Percentiles rank a stretch among this genome's conserved stretches.
phyloP scores from a whole-genome alignment of 768 basidiomycete genomes.

The Artomyces pyxidatus region DNA sequence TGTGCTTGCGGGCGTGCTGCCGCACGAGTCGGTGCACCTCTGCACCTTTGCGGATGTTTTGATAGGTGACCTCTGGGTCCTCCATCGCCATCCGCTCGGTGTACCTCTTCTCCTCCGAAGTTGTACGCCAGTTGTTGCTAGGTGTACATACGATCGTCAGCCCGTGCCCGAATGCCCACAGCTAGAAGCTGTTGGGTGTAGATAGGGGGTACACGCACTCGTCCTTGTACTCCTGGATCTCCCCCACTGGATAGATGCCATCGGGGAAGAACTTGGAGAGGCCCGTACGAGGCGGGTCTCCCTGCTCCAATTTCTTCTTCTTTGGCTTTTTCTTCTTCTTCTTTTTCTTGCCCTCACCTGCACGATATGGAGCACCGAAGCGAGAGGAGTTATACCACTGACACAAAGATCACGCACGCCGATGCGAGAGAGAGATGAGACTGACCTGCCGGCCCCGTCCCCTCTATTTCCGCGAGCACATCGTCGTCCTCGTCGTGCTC shows the following conservation, averaged over 20 bases:
- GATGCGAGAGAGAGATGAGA: no score
- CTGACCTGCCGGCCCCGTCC: no score
- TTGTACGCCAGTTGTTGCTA: conserved; percentile 83
- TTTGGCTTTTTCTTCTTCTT: conserved; percentile 95
- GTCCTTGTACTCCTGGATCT: conserved; percentile 85
- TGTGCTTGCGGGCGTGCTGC: conserved; percentile 67
- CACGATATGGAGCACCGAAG: conserved; percentile 8
- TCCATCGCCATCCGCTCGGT: conserved; percentile 69
- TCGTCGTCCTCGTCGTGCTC: conserved; percentile 12
- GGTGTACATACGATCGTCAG: conserved; percentile 1
- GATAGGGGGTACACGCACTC: conserved; percentile 50
- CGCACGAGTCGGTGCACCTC: conserved; percentile 95
- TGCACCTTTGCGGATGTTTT: conserved; percentile 84
- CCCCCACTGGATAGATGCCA: conserved; percentile 87
- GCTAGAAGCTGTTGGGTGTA: neutral
- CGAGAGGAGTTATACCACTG: neutral
- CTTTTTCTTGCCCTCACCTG: conserved; percentile 61
- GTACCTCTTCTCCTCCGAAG: conserved; percentile 85
- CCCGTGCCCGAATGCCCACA: neutral
- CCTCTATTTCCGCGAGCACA: no score
- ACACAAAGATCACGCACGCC: no score
- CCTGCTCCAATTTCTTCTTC: conserved; percentile 70
- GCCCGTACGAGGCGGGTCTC: conserved; percentile 87
- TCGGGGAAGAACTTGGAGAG: conserved; percentile 82
- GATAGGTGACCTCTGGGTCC: conserved; percentile 81